Evolutionary conservation across 352 stramenopile species (phyloP), one percentile per base, ranked within the genome.

Genomic region (Blastocystis sp.): DNA sequence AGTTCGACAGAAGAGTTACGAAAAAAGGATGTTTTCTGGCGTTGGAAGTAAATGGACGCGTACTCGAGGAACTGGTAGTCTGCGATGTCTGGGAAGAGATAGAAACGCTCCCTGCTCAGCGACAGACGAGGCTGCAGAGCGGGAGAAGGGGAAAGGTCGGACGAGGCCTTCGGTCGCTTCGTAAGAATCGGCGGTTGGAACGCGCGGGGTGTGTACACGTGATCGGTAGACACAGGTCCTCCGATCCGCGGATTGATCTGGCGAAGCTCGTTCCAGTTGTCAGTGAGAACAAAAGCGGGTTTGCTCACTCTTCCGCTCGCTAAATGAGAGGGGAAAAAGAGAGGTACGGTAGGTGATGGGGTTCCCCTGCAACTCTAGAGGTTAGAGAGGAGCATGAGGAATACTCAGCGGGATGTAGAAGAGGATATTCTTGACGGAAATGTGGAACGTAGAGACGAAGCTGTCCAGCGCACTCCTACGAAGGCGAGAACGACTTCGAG

Each of bases 401-500:
- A 37, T 70, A 70, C 62, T 23, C 8, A 70, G 62, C 3, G 62
- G 62, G 62, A 70, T 70, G 62, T 45, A 43, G 62, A 7, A 70
- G 62, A 26, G 26, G 5, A 70, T 18, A 0, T 26, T 43, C 3
- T 70, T 70, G 8, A 39, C 13, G 18, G 62, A 70, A 37, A 70
- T 70, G 62, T 41, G 62, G 26, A 43, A 37, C 5, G 62, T 47
- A 18, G 15, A 18, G 62, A 70, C 4, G 13, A 41, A 9, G 20
- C 18, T 9, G 6, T 70, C 29, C 26, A 70, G 62, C 8, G 39
- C 26, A 34, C 4, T 7, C 94, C 94, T 0, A 93, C 95, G 90
- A 96, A 95, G 11, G 94, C 94, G 79, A 97, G 84, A 18, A 94
- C 93, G 90, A 96, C 94, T 90, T 97, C 97, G 91, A 97, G 94